These are phyloP conservation scores for Dendrobium huoshanense DNA, from an alignment of 106 monocot genomes.

Conservation along the genomic window DNA sequence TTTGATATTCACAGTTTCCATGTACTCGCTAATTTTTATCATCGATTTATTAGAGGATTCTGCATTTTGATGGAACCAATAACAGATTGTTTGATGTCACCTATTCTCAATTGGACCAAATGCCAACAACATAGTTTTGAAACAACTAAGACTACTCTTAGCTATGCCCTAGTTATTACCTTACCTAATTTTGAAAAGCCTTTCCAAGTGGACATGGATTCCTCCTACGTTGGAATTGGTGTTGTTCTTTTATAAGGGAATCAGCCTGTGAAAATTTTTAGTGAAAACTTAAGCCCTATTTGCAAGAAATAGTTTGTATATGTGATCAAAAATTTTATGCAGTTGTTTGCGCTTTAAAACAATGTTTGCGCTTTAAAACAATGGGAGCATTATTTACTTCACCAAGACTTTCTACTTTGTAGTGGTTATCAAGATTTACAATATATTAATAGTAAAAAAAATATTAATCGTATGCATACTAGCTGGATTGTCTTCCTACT, in stretches of 20 bases:
- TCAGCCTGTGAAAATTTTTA: neutral
- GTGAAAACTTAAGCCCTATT: neutral
- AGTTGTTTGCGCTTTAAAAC: no score
- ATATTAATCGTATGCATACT: no score
- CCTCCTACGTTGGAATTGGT: neutral
- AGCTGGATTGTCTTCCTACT: no score
- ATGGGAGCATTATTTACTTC: no score
- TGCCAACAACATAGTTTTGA: neutral
- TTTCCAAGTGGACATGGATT: neutral
- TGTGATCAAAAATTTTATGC: no score
- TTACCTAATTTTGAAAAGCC: neutral
- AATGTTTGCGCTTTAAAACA: no score
- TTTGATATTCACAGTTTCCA: neutral
- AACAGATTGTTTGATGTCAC: neutral
- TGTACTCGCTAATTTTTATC: neutral
- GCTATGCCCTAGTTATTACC: neutral
- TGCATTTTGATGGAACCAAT: neutral
- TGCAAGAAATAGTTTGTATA: no score
- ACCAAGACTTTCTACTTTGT: no score
- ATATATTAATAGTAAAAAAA: no score
- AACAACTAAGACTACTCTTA: neutral
- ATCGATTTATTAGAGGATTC: neutral
- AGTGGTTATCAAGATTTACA: no score
- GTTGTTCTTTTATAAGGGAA: neutral
- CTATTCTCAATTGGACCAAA: neutral